Evolutionary conservation across 371 early-diverging fungal genomes (phyloP).

Genomic region (Spraguea lophii): DNA sequence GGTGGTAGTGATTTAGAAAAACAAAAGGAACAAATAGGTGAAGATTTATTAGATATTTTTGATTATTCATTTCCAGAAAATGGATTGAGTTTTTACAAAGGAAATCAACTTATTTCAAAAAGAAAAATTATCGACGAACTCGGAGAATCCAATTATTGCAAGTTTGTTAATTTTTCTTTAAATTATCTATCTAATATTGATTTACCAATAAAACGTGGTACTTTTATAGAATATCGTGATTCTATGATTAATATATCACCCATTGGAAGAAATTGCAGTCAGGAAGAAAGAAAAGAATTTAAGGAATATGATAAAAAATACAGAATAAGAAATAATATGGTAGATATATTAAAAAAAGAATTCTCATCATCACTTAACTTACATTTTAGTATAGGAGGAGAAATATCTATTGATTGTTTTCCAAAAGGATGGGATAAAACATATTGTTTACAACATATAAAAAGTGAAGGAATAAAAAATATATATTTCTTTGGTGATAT

Average conservation of each 20-base stretch:
- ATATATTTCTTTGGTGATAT: constrained; percentile 99
- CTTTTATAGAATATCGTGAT: constrained; percentile 90
- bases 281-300: constrained; percentile 71
- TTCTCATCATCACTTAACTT: constrained; percentile 67
- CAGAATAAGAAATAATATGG: constrained; percentile 60
- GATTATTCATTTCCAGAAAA: constrained; percentile 96
- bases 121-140: constrained; percentile 73
- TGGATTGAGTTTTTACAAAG: constrained; percentile 77
- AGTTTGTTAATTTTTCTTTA: constrained; percentile 72
- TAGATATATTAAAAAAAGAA: constrained; percentile 57
- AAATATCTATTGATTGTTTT: constrained; percentile 98
- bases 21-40: constrained; percentile 89
- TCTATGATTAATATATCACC: constrained; percentile 98
- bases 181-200: constrained; percentile 78
- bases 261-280: constrained; percentile 83
- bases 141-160: constrained; percentile 81
- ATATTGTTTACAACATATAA: constrained; percentile 76
- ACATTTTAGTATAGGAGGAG: constrained; percentile 90
- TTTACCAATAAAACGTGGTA: constrained; percentile 82
- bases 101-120: constrained; percentile 48
- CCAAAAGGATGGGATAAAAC: constrained; percentile 87
- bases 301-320: constrained; percentile 63
- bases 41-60: constrained; percentile 61
- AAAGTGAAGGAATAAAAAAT: constrained; percentile 60
- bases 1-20: constrained; percentile 89